phyloP scores from a whole-genome alignment of 371 early-diverging fungal species.

The Apophysomyces elegans region DNA sequence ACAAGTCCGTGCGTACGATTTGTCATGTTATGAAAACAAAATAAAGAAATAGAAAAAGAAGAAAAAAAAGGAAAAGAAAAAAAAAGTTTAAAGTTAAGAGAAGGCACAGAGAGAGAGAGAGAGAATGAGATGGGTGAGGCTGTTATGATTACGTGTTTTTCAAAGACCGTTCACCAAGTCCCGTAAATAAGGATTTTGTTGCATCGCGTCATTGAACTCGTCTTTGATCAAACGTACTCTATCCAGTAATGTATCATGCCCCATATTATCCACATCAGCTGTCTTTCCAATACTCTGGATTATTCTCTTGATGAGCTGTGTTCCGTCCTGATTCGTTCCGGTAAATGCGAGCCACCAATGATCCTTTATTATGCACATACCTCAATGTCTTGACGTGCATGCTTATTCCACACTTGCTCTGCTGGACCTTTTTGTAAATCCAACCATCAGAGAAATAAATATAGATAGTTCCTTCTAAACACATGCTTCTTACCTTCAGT shows the following conservation, averaged over 20 bases:
- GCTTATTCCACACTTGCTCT: constrained; percentile 16
- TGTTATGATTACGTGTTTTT: constrained; percentile 6
- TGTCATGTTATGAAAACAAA: constrained; percentile 16
- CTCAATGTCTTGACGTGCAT: constrained; percentile 43
- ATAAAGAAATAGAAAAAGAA: constrained; percentile 5
- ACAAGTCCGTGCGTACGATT: constrained; percentile 23
- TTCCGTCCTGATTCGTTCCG: constrained; percentile 18
- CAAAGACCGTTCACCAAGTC: constrained; percentile 9
- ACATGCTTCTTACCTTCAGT: constrained; percentile 26
- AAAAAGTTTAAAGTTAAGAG: constrained; percentile 2
- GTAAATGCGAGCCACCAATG: not conserved
- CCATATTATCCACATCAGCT: constrained; percentile 36
- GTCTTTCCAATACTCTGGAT: constrained; percentile 47
- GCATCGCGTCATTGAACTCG: constrained; percentile 46
- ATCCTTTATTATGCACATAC: constrained; percentile 19
- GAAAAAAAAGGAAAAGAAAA: constrained; percentile 4
- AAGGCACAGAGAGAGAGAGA: constrained; percentile 8
- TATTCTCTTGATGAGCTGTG: constrained; percentile 21
- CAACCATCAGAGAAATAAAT: constrained; percentile 5
- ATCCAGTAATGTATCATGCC: constrained; percentile 30
- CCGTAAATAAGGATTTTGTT: constrained; percentile 53
- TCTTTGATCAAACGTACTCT: constrained; percentile 36
- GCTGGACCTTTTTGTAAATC: constrained; percentile 8
- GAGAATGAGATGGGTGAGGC: constrained; percentile 6
- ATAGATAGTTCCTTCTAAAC: constrained; percentile 18